Conservation (phyloP, 371 early-diverging fungal species). For the Zychaea mexicana region DNA sequence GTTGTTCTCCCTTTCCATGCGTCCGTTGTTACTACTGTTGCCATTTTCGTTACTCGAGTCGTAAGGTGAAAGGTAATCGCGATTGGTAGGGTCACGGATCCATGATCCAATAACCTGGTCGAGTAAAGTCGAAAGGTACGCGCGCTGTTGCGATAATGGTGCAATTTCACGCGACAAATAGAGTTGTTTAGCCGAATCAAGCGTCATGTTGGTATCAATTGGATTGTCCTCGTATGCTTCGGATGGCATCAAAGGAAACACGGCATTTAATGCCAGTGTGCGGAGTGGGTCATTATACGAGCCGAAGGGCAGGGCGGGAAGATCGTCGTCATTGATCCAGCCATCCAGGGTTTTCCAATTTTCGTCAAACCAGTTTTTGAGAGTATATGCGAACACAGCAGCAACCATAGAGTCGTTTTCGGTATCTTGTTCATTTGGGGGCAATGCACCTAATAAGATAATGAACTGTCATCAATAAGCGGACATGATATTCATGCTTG, state of each 20-base stretch:
- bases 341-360: constrained; percentile 55
- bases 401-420: constrained; percentile 34
- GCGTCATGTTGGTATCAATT: constrained; percentile 59
- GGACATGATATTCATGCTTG: too few relatives aligned
- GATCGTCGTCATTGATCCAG: constrained; percentile 19
- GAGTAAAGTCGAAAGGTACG: constrained; percentile 57
- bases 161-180: constrained; percentile 57
- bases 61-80: constrained; percentile 45
- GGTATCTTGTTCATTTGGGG: neutral
- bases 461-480: neutral
- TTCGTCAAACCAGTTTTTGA: constrained; percentile 60
- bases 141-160: constrained; percentile 55
- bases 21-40: neutral
- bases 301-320: constrained; percentile 61
- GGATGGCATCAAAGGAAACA: constrained; percentile 61
- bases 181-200: constrained; percentile 66
- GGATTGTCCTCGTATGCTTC: constrained; percentile 51
- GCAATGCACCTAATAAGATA: neutral
- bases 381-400: constrained; percentile 55
- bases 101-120: constrained; percentile 66
- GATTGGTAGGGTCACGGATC: constrained; percentile 54
- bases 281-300: constrained; percentile 75
- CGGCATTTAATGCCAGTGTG: constrained; percentile 57
- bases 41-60: constrained; percentile 26
- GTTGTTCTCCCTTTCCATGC: neutral